Percentiles rank a stretch among this genome's conserved stretches.
These are phyloP conservation scores for Clonostachys rhizophaga DNA, from an alignment of 2,329 filamentous ascomycete genomes.

Conservation along the genomic window DNA sequence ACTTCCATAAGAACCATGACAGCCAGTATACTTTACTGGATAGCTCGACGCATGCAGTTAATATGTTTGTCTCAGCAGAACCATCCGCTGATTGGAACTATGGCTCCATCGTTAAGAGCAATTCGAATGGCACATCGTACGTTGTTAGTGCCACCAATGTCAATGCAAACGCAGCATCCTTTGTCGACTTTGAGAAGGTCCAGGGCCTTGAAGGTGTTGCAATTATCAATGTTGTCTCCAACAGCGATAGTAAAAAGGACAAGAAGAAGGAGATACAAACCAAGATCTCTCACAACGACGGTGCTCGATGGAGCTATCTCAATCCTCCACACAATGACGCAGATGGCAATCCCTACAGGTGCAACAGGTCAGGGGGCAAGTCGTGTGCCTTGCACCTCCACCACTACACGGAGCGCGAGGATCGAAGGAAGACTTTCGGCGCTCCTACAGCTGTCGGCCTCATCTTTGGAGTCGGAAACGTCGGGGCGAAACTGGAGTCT, in stretches of 20 bases:
- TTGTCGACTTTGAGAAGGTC: constrained; percentile 96
- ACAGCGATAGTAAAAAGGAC: constrained; percentile 65
- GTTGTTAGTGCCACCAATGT: constrained; percentile 77
- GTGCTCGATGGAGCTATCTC: constrained; percentile 78
- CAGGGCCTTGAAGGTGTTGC: constrained; percentile 85
- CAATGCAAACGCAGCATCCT: constrained; percentile 72
- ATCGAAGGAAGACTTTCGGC: constrained; percentile 81
- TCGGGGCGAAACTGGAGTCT: constrained; percentile 64
- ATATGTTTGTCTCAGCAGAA: constrained; percentile 85
- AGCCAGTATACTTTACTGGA: constrained; percentile 90
- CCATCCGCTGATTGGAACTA: constrained; percentile 60
- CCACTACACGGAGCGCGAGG: constrained; percentile 85
- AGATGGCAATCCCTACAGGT: constrained; percentile 68
- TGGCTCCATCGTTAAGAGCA: constrained; percentile 93
- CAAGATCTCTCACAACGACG: constrained; percentile 95
- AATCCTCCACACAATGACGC: constrained; percentile 66
- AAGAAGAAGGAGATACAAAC: constrained; percentile 81
- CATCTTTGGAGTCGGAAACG: constrained; percentile 89
- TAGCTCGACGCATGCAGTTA: constrained; percentile 90
- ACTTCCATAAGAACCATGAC: constrained; percentile 74
- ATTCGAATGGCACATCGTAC: constrained; percentile 96
- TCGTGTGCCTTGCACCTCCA: constrained; percentile 89
- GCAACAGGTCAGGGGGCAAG: constrained; percentile 43
- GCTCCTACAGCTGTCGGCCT: constrained; percentile 84
- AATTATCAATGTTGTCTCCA: constrained; percentile 80